Evolutionary conservation across 306 rosid genomes (phyloP).

Genomic region (Pueraria montana): DNA sequence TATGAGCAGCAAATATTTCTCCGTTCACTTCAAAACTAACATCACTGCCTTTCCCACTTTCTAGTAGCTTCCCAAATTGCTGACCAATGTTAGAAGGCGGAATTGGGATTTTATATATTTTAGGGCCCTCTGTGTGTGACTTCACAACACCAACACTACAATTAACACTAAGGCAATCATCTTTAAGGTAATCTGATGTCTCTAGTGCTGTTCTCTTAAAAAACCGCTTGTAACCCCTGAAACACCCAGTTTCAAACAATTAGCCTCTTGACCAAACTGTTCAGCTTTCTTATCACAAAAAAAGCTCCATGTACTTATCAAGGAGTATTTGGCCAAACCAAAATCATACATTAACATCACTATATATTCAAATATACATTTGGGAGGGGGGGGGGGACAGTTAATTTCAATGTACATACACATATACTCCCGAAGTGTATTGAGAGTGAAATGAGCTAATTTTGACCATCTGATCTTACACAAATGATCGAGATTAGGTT

Average conservation of each 20-base stretch:
- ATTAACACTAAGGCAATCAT: constrained; percentile 77
- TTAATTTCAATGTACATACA: not conserved
- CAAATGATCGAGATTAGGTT: not conserved
- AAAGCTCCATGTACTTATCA: constrained; percentile 24
- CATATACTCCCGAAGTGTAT: not conserved
- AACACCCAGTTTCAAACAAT: constrained; percentile 44
- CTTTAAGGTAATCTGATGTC: constrained; percentile 85
- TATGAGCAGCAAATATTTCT: constrained; percentile 79
- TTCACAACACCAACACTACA: constrained; percentile 91
- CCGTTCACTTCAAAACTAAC: constrained; percentile 79
- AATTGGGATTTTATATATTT: constrained; percentile 64
- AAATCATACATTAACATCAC: not conserved
- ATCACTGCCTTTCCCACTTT: constrained; percentile 79
- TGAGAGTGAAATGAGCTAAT: not conserved
- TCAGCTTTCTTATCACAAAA: constrained; percentile 22
- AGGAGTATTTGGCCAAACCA: not conserved
- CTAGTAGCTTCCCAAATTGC: constrained; percentile 75
- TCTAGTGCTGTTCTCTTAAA: constrained; percentile 78
- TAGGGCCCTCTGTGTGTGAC: constrained; percentile 81
- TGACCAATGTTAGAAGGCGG: constrained; percentile 75
- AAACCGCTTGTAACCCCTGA: constrained; percentile 93
- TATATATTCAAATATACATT: constrained; percentile 5
- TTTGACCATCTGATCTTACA: constrained; percentile 13
- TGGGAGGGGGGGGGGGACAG: not conserved
- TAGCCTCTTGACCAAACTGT: constrained; percentile 12